phyloP scores from a whole-genome alignment of 306 rosid species.

The Prunus armeniaca region DNA sequence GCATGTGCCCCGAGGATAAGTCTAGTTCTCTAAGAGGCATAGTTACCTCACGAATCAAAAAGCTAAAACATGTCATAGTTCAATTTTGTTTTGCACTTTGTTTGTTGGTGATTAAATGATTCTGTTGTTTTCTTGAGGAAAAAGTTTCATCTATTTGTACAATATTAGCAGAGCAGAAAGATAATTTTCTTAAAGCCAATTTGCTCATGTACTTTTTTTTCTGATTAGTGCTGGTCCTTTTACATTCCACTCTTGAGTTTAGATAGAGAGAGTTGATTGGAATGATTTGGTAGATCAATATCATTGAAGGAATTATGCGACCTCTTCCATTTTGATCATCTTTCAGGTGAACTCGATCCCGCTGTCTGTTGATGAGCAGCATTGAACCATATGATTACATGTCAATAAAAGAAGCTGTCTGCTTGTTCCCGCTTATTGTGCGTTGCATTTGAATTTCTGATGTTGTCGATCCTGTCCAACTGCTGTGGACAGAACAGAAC shows the following conservation, averaged over 20 bases:
- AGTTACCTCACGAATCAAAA: too few relatives aligned
- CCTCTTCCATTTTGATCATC: neutral
- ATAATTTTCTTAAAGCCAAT: neutral
- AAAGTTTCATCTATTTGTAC: too few relatives aligned
- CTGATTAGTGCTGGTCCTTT: neutral
- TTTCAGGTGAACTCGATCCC: conserved; percentile 27
- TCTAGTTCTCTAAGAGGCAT: too few relatives aligned
- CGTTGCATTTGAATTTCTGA: neutral
- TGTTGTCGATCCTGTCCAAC: neutral
- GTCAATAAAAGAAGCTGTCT: neutral
- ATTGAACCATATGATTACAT: neutral
- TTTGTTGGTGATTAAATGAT: too few relatives aligned
- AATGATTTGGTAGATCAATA: neutral
- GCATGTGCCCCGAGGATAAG: too few relatives aligned
- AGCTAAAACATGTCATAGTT: too few relatives aligned
- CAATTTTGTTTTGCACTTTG: too few relatives aligned
- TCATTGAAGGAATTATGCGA: neutral
- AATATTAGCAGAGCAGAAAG: too few relatives aligned
- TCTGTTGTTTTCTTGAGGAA: too few relatives aligned
- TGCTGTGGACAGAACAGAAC: neutral
- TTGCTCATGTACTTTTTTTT: neutral
- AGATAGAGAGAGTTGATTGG: neutral
- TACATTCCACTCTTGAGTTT: neutral
- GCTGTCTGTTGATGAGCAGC: conserved; percentile 20
- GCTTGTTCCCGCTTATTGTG: neutral